These are phyloP conservation scores for Misopates orontium DNA, from an alignment of 257 asterid species.

Conservation along the genomic window DNA sequence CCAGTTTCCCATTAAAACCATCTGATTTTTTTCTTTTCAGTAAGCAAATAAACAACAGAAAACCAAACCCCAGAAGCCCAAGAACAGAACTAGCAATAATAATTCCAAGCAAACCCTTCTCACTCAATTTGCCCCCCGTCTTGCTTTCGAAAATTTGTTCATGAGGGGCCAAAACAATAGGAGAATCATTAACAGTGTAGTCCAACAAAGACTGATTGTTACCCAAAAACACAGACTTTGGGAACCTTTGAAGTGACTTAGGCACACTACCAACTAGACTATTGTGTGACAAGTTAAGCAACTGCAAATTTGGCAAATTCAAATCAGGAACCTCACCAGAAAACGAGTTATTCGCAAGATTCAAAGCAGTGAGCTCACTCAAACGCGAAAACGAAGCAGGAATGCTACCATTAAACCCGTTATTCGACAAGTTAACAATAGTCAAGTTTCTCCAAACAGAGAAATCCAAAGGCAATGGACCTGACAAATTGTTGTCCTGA, in stretches of 20 bases:
- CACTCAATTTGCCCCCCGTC: slow-evolving; percentile 48
- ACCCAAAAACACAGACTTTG: slow-evolving; percentile 57
- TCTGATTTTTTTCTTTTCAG: slow-evolving; percentile 42
- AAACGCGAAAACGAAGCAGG: slow-evolving; percentile 54
- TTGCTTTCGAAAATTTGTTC: slow-evolving; percentile 43
- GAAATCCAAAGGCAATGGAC: slow-evolving; percentile 65
- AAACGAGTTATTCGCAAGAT: slow-evolving; percentile 60
- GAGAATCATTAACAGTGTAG: slow-evolving; percentile 39
- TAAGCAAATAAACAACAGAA: slow-evolving; percentile 59
- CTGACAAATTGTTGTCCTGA: slow-evolving; percentile 69
- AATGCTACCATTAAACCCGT: slow-evolving; percentile 54
- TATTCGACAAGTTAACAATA: slow-evolving; percentile 53
- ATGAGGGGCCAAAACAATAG: slow-evolving; percentile 49
- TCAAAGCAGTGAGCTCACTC: slow-evolving; percentile 45
- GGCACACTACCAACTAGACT: slow-evolving; percentile 67
- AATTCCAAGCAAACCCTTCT: slow-evolving; percentile 58
- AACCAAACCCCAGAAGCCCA: slow-evolving; percentile 59
- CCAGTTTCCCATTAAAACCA: slow-evolving; percentile 54
- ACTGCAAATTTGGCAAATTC: slow-evolving; percentile 48
- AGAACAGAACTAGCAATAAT: slow-evolving; percentile 51
- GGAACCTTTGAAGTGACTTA: slow-evolving; percentile 57
- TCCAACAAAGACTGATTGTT: slow-evolving; percentile 48
- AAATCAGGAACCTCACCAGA: slow-evolving; percentile 61
- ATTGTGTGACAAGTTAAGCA: slow-evolving; percentile 55
- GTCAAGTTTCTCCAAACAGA: slow-evolving; percentile 63